Conservation (phyloP, 176 grass and related monocot species). For the Triticum turgidum region DNA sequence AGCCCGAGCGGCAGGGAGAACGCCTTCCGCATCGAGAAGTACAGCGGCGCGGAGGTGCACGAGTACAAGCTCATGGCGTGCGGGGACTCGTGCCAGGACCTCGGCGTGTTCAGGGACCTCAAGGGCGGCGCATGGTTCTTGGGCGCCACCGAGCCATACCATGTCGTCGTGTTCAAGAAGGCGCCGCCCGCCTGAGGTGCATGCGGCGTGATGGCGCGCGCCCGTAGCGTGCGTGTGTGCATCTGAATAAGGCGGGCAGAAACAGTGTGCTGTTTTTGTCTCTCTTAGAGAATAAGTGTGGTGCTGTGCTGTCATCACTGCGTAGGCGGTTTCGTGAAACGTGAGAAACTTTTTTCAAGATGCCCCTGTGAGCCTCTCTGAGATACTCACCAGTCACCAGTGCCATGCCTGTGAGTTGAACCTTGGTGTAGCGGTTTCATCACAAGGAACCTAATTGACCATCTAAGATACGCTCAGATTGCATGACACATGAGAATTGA, state of each 20-base stretch:
- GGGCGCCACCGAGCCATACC: neutral
- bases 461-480: no score
- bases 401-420: no score
- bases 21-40: conserved; percentile 56
- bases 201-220: neutral
- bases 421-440: no score
- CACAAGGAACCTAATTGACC: no score
- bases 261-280: no score
- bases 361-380: no score
- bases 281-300: no score
- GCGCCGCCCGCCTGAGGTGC: neutral
- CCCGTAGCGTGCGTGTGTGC: neutral
- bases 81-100: conserved; percentile 34
- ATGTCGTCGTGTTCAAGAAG: conserved; percentile 43
- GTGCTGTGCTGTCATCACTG: no score
- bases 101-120: conserved; percentile 12
- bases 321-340: no score
- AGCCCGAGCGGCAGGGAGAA: conserved; percentile 35
- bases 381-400: no score
- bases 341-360: no score
- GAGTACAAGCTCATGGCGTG: conserved; percentile 56
- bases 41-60: neutral
- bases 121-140: conserved; percentile 23
- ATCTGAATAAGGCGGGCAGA: conserved; percentile 7
- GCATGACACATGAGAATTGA: no score